Evolutionary conservation across 2,329 filamentous ascomycete genomes (phyloP), one percentile per base, ranked within the genome.

Genomic region (Exophiala sp.): DNA sequence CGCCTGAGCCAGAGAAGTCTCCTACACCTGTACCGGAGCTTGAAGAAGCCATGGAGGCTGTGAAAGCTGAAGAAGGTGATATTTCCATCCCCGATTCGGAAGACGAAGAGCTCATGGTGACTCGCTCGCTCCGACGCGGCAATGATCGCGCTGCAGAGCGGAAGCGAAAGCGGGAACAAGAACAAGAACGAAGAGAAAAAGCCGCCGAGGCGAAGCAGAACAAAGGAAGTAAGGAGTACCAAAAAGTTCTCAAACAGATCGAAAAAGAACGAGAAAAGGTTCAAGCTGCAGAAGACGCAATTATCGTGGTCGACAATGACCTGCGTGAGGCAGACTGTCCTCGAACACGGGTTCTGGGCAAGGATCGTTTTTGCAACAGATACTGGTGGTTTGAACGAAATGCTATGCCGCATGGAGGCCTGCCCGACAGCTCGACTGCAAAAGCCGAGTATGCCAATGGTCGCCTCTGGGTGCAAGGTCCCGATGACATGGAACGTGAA

Each of bases 301-400:
- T 99, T 60, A 84, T 84, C 3, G 81, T 87, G 32, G 83, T 95
- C 47, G 92, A 97, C 64, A 91, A 95, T 65, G 91, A 97, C 68
- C 78, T 99, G 42, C 88, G 94, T 48, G 92, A 97, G 72, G 91
- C 91, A 38, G 89, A 96, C 70, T 96, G 92, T 65, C 89, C 91
- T 34, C 86, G 94, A 58, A 96, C 91, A 14, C 86, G 89, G 59
- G 85, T 92, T 14, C 78, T 99, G 21, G 94, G 94, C 56, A 92
- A 94, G 69, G 94, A 99, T 72, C 85, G 94, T 41, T 99, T 96
- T 77, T 96, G 92, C 85, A 97, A 99, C 71, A 84, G 92, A 50
- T 99, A 97, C 72, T 97, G 95, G 77, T 99, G 94, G 92, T 96
- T 97, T 69, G 94, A 99, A 72, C 87, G 92, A 59, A 99, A 97